These are phyloP conservation scores for Chaetomium strumarium DNA, from an alignment of 2,329 filamentous ascomycete genomes.

Conservation along the genomic window DNA sequence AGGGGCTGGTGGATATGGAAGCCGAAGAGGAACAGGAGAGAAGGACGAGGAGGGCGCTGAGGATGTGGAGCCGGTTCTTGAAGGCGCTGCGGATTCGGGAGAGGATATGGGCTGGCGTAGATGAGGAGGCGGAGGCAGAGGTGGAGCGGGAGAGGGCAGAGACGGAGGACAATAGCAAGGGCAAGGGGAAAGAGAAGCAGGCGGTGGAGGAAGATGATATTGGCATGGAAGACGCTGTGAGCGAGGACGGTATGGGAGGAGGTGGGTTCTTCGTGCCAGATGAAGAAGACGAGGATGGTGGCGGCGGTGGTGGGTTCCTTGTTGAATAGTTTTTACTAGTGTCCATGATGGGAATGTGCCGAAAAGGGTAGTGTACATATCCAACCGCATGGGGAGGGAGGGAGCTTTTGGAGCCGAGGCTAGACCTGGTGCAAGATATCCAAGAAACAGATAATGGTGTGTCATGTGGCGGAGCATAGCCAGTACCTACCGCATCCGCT, in stretches of 20 bases:
- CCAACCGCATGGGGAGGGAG: no score
- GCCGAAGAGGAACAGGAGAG: conserved; percentile 58
- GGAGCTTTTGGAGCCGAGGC: no score
- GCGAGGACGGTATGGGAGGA: conserved; percentile 28
- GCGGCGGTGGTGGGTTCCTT: conserved; percentile 20
- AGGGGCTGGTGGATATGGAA: conserved; percentile 60
- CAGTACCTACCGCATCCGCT: no score
- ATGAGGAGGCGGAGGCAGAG: conserved; percentile 40
- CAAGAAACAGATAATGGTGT: no score
- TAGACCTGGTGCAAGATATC: no score
- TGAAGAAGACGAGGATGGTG: conserved; percentile 16
- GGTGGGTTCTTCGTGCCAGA: conserved; percentile 28
- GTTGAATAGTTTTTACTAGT: conserved; percentile 16
- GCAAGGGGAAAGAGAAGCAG: conserved; percentile 24
- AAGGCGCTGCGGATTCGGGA: conserved; percentile 71
- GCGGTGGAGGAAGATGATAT: conserved; percentile 16
- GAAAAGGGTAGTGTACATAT: not conserved
- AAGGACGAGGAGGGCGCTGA: conserved; percentile 55
- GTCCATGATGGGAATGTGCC: not conserved
- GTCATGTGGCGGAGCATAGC: no score
- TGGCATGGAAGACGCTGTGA: conserved; percentile 20
- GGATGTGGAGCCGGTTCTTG: conserved; percentile 70
- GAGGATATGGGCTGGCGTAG: conserved; percentile 58
- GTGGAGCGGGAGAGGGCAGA: conserved; percentile 11
- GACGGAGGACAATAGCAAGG: conserved; percentile 3